Evolutionary conservation across 805 yeast species (phyloP).

Genomic region (Suhomyces sp.): DNA sequence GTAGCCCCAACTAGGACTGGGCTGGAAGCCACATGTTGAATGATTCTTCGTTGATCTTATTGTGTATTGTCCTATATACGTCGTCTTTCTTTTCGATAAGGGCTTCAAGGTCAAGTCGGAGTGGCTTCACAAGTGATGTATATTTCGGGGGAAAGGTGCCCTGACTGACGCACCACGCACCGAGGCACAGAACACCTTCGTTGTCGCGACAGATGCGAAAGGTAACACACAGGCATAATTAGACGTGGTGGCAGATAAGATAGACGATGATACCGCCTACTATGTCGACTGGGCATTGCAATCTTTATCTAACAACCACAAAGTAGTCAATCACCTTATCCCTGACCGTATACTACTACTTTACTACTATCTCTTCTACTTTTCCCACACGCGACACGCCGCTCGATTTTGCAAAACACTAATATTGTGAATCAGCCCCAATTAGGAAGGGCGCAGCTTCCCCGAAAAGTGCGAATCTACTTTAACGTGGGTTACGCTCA

Average conservation of each 20-base stretch:
- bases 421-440: slow-evolving; percentile 4
- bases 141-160: background rate
- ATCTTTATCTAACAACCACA: no score
- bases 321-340: background rate
- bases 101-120: background rate
- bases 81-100: background rate
- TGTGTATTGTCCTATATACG: background rate
- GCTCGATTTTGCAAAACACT: background rate
- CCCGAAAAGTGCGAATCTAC: background rate
- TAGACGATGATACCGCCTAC: no score
- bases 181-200: background rate
- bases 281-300: no score
- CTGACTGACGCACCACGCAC: background rate
- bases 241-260: no score
- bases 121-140: background rate
- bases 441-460: background rate
- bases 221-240: background rate
- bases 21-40: background rate
- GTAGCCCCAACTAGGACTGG: no score
- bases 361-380: background rate
- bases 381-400: background rate
- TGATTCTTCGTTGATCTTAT: background rate
- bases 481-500: background rate
- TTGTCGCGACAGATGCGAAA: background rate
- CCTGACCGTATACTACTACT: background rate